phyloP scores from a whole-genome alignment of 1,284 basidiomycete genomes.

The Cryptococcus hybrid region DNA sequence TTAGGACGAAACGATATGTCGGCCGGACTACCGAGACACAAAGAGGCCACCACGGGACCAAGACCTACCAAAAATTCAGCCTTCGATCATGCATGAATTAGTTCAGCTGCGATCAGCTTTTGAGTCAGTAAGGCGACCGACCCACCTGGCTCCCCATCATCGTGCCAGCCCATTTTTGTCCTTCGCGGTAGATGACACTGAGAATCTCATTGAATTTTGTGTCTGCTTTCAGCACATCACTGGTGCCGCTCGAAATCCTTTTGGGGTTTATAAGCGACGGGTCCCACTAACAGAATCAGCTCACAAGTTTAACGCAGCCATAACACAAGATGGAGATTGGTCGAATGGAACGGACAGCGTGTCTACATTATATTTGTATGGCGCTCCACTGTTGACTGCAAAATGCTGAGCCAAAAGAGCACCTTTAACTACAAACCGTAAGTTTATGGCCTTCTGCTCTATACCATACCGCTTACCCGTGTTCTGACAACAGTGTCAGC shows the following conservation, averaged over 20 bases:
- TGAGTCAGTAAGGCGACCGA: too few species aligned
- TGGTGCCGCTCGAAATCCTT: not conserved
- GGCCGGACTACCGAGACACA: slow-evolving; percentile 36
- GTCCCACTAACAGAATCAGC: not conserved
- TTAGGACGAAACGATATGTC: slow-evolving; percentile 40
- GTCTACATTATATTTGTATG: slow-evolving; percentile 46
- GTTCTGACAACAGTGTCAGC: not conserved
- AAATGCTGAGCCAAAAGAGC: slow-evolving; percentile 42
- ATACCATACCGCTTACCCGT: not conserved
- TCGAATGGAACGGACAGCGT: slow-evolving; percentile 34
- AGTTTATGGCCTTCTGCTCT: not conserved
- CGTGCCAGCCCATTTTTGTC: slow-evolving; percentile 49
- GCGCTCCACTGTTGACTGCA: slow-evolving; percentile 42
- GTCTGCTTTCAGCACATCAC: not conserved
- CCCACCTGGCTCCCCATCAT: slow-evolving; percentile 44
- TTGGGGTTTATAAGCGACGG: not conserved
- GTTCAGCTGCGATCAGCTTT: too few species aligned
- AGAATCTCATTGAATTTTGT: slow-evolving; percentile 42
- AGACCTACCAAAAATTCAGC: slow-evolving; percentile 22
- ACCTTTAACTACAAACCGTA: slow-evolving; percentile 15
- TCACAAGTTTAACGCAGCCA: slow-evolving; percentile 30
- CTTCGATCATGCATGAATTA: not conserved
- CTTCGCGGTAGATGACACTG: slow-evolving; percentile 43
- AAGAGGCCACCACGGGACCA: slow-evolving; percentile 39
- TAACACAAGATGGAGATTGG: slow-evolving; percentile 34